phyloP scores from a whole-genome alignment of 345 rosid species.

The Schrenkiella parvula region DNA sequence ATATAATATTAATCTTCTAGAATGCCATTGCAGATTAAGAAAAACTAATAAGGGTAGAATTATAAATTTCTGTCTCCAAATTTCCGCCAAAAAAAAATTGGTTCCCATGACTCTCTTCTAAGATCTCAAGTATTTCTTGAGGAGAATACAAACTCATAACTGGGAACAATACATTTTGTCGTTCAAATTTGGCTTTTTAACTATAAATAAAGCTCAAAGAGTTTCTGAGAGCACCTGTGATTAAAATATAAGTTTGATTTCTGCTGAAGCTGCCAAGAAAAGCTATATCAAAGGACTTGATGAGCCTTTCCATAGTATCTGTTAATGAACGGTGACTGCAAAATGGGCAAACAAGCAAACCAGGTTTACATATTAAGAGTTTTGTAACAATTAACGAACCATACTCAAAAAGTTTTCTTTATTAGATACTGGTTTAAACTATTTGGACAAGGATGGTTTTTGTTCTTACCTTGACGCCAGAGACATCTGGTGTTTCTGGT shows the following conservation, averaged over 20 bases:
- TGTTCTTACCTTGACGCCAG: slow-evolving; percentile 57
- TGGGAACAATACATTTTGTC: background rate
- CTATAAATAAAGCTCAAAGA: slow-evolving; percentile 21
- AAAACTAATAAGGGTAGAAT: background rate
- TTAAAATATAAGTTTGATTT: background rate
- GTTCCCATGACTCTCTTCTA: slow-evolving; percentile 8
- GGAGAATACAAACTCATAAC: slow-evolving; percentile 22
- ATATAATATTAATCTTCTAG: background rate
- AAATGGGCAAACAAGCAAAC: background rate
- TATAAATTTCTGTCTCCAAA: background rate
- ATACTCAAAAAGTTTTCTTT: background rate
- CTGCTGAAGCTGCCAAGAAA: slow-evolving; percentile 17
- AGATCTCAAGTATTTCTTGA: slow-evolving; percentile 11
- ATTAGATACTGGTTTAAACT: background rate
- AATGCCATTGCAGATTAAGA: background rate
- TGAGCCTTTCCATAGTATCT: slow-evolving; percentile 91
- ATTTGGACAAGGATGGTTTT: background rate
- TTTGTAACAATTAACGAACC: background rate
- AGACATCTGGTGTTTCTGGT: slow-evolving; percentile 42
- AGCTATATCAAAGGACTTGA: slow-evolving; percentile 50
- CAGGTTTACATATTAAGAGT: background rate
- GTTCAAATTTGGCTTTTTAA: background rate
- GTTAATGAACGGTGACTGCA: slow-evolving; percentile 81
- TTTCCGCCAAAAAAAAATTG: slow-evolving; percentile 8
- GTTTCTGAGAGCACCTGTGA: slow-evolving; percentile 31